Conservation (phyloP, 352 stramenopile species). For the Achlya hypogyna region DNA sequence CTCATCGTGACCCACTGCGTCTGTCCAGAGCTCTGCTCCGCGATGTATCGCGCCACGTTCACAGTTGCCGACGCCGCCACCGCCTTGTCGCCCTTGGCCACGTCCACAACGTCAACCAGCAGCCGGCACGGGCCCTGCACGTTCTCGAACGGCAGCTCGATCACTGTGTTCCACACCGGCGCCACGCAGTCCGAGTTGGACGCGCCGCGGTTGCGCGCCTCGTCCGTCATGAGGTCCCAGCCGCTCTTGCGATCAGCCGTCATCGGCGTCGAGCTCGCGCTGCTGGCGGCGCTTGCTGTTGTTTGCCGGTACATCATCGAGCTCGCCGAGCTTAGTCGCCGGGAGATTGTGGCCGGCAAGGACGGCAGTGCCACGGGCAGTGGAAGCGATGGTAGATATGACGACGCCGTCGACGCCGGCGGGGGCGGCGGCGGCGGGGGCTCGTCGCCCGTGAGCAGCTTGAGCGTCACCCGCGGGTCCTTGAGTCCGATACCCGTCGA, state of each 20-base stretch:
- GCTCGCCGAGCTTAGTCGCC: slow-evolving; percentile 22
- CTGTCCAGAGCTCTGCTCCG: slow-evolving; percentile 49
- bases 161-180: slow-evolving; percentile 73
- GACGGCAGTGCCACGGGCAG: slow-evolving; percentile 49
- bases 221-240: slow-evolving; percentile 1
- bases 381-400: slow-evolving; percentile 30
- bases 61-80: slow-evolving; percentile 35
- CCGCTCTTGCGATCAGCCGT: not conserved
- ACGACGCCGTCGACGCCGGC: slow-evolving; percentile 21
- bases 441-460: slow-evolving; percentile 56
- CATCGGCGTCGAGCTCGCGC: not conserved
- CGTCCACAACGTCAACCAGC: slow-evolving; percentile 66
- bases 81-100: slow-evolving; percentile 42
- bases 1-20: slow-evolving; percentile 77
- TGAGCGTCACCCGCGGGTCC: slow-evolving; percentile 46
- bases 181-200: slow-evolving; percentile 5
- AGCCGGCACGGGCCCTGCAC: slow-evolving; percentile 69
- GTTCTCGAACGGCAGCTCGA: slow-evolving; percentile 63
- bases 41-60: slow-evolving; percentile 80
- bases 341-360: not conserved
- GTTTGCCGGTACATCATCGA: slow-evolving; percentile 6
- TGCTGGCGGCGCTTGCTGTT: not conserved
- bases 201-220: slow-evolving; percentile 3
- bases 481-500: slow-evolving; percentile 29
- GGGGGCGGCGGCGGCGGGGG: slow-evolving; percentile 29